Conservation (phyloP, 2,329 filamentous ascomycete genomes). For the Trichoderma asperellum region DNA sequence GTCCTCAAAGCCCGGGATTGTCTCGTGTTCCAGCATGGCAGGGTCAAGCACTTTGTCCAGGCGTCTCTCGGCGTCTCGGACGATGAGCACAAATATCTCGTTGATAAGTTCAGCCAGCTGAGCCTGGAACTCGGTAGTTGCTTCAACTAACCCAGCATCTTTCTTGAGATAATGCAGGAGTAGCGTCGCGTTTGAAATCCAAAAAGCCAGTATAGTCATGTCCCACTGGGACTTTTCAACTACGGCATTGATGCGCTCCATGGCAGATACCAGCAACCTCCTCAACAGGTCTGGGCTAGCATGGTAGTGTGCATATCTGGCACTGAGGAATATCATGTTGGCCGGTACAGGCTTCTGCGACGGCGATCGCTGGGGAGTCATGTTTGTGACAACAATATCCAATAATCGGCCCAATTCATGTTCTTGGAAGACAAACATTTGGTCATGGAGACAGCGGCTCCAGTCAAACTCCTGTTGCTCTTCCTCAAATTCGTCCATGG, state of each 20-base stretch:
- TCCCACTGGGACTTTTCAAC: constrained; percentile 98
- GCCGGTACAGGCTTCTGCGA: constrained; percentile 98
- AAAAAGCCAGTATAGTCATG: constrained; percentile 98
- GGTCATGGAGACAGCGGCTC: constrained; percentile 91
- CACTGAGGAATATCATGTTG: constrained; percentile 94
- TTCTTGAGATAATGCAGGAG: constrained; percentile 98
- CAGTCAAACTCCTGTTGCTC: constrained; percentile 95
- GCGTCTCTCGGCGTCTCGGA: constrained; percentile 90
- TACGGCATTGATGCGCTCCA: constrained; percentile 95
- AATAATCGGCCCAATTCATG: constrained; percentile 88
- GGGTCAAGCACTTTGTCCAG: constrained; percentile 94
- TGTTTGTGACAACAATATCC: constrained; percentile 94
- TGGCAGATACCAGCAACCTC: constrained; percentile 79
- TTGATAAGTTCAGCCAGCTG: constrained; percentile 95
- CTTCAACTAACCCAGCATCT: constrained; percentile 77
- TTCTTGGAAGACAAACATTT: constrained; percentile 99
- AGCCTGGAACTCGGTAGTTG: constrained; percentile 86
- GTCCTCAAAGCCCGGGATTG: constrained; percentile 95
- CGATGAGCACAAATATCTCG: constrained; percentile 97
- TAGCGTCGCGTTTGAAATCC: constrained; percentile 96
- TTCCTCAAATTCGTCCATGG: constrained; percentile 79
- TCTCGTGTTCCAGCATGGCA: constrained; percentile 97
- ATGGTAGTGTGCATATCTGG: constrained; percentile 95
- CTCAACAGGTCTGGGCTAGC: constrained; percentile 82
- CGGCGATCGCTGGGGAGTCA: constrained; percentile 93